A percentile compares a stretch with the other conserved stretches of the same genome.
Conservation (phyloP, 768 basidiomycete genomes). For the Kwoniella dendrophila region DNA sequence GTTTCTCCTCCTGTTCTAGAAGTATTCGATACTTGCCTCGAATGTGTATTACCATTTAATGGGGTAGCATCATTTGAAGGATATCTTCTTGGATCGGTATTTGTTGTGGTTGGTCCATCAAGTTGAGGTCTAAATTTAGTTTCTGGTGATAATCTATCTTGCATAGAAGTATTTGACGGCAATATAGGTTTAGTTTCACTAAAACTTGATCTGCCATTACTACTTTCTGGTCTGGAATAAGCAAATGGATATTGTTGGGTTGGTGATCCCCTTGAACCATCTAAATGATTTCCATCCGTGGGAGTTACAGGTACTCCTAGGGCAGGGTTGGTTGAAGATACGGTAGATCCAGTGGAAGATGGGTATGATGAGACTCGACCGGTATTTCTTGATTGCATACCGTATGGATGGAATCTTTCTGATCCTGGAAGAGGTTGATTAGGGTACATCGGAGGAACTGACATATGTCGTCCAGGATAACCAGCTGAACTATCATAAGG, state of each 20-base stretch:
- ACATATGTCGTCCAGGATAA: slow-evolving; percentile 21
- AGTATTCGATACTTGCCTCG: slow-evolving; percentile 19
- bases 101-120: too few species aligned
- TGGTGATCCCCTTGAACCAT: slow-evolving; percentile 6
- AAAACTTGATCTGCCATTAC: background rate
- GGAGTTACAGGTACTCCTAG: slow-evolving; percentile 1
- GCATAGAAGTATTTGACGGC: too few species aligned
- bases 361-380: slow-evolving; percentile 10
- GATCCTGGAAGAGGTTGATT: background rate
- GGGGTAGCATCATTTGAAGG: slow-evolving; percentile 2
- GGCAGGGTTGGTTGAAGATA: background rate
- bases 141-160: slow-evolving; percentile 17
- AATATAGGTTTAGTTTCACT: slow-evolving; percentile 5
- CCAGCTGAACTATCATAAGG: slow-evolving; percentile 15
- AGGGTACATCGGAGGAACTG: slow-evolving; percentile 23
- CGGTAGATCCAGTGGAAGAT: slow-evolving; percentile 6
- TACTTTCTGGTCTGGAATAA: slow-evolving; percentile 14
- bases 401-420: slow-evolving; percentile 21
- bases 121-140: slow-evolving; percentile 8
- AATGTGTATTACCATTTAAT: slow-evolving; percentile 1
- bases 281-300: background rate
- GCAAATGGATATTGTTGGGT: slow-evolving; percentile 17
- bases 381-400: slow-evolving; percentile 5
- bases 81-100: slow-evolving; percentile 18
- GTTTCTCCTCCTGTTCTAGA: background rate